Percentiles rank a stretch among this genome's conserved stretches.
Evolutionary conservation across 805 yeast genomes (phyloP).

Genomic region (Priceomyces fermenticarens): DNA sequence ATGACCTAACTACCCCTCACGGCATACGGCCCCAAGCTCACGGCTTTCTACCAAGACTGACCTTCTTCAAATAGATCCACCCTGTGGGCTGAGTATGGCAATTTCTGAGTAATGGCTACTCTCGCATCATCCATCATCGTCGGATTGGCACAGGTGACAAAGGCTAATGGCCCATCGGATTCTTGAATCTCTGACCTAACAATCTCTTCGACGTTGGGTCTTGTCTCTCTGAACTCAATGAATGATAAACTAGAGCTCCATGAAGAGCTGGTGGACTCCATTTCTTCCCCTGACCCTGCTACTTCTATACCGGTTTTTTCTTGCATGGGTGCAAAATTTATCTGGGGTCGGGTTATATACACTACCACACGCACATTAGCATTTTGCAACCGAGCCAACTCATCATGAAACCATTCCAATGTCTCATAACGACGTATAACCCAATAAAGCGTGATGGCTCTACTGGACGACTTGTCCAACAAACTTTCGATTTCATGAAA

Average conservation of each 20-base stretch:
- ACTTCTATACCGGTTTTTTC: too few relatives aligned
- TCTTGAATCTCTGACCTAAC: conserved; percentile 34
- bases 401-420: conserved; percentile 38
- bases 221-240: conserved; percentile 43
- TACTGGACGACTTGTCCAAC: conserved; percentile 11
- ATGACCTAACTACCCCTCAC: too few relatives aligned
- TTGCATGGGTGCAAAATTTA: not conserved
- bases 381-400: conserved; percentile 28
- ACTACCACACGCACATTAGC: conserved; percentile 35
- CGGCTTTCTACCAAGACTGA: conserved; percentile 31
- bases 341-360: conserved; percentile 36
- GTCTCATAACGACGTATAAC: conserved; percentile 37
- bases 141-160: conserved; percentile 50
- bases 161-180: conserved; percentile 39
- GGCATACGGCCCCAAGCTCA: too few relatives aligned
- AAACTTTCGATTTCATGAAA: conserved; percentile 29
- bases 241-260: too few relatives aligned
- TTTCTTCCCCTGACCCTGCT: too few relatives aligned
- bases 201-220: conserved; percentile 37
- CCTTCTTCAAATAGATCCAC: conserved; percentile 36
- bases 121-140: conserved; percentile 37
- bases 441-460: conserved; percentile 32
- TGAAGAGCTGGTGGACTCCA: too few relatives aligned
- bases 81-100: conserved; percentile 21
- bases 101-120: conserved; percentile 22